Evolutionary conservation across 805 yeast genomes (phyloP).

Genomic region (Nakazawaea holstii): DNA sequence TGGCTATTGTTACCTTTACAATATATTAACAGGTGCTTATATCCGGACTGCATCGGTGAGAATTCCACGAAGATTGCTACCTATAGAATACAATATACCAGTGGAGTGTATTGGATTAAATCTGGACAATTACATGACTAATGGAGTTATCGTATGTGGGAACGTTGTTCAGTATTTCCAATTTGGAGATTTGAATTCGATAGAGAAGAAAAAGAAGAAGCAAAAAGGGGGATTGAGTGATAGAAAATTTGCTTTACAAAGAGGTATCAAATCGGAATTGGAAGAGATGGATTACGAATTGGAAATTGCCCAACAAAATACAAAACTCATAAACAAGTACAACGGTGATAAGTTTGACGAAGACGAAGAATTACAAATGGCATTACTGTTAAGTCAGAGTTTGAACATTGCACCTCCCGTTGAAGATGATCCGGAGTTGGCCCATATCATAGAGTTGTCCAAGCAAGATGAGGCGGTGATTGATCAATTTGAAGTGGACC

Average conservation of each 20-base stretch:
- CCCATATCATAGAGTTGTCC: background rate
- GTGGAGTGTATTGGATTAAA: conserved; percentile 24
- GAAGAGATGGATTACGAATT: conserved; percentile 23
- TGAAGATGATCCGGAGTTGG: background rate
- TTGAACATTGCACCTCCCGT: conserved; percentile 7
- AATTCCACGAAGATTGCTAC: conserved; percentile 23
- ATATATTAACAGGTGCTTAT: conserved; percentile 36
- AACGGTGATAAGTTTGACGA: conserved; percentile 39
- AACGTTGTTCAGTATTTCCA: conserved; percentile 40
- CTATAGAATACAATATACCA: conserved; percentile 22
- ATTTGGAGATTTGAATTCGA: conserved; percentile 32
- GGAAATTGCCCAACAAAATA: conserved; percentile 20
- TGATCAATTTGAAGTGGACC: background rate
- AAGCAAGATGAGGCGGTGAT: background rate
- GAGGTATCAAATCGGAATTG: conserved; percentile 28
- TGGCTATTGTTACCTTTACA: conserved; percentile 37
- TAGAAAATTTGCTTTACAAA: conserved; percentile 19
- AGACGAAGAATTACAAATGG: conserved; percentile 34
- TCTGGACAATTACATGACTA: conserved; percentile 18
- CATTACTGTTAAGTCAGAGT: conserved; percentile 35
- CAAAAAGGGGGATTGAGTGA: conserved; percentile 20
- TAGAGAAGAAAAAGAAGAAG: conserved; percentile 14
- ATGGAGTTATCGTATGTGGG: conserved; percentile 37
- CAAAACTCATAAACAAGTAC: conserved; percentile 33
- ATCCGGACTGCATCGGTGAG: conserved; percentile 29